Evolutionary conservation across 352 stramenopile genomes (phyloP).

Genomic region (Phytophthora pistaciae): DNA sequence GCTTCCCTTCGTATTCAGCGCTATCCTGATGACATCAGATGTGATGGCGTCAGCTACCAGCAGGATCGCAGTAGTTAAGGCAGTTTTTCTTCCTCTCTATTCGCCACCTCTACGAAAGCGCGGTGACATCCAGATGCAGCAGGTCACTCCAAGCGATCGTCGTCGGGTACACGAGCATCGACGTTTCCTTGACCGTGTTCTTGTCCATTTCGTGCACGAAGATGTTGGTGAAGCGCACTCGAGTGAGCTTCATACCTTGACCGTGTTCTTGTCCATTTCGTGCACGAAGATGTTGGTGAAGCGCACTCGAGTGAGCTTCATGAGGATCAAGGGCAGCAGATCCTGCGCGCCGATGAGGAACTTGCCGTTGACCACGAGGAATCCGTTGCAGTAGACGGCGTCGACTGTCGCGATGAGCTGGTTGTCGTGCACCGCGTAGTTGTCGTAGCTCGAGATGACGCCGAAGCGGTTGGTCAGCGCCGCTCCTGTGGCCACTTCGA

Average conservation of each 20-base stretch:
- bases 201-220: not conserved
- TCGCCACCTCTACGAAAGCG: not conserved
- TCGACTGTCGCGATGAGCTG: not conserved
- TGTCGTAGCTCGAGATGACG: not conserved
- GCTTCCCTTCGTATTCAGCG: too few species aligned
- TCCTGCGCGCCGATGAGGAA: not conserved
- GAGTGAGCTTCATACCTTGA: too few species aligned
- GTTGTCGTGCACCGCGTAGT: not conserved
- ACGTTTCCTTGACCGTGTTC: not conserved
- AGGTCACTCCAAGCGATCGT: not conserved
- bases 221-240: conserved; percentile 4
- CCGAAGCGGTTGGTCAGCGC: not conserved
- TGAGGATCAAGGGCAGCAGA: not conserved
- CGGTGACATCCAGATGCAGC: not conserved
- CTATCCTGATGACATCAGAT: too few species aligned
- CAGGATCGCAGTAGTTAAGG: too few species aligned
- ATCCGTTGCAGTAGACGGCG: not conserved
- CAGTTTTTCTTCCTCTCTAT: too few species aligned
- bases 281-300: conserved; percentile 4
- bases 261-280: not conserved
- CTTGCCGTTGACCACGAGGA: not conserved
- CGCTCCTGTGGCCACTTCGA: not conserved
- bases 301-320: conserved; percentile 1
- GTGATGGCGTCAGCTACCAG: too few species aligned
- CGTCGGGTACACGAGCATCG: not conserved